Base-by-base conservation (phyloP, 352 stramenopile genomes). In the Thalassiosira exigua region DNA sequence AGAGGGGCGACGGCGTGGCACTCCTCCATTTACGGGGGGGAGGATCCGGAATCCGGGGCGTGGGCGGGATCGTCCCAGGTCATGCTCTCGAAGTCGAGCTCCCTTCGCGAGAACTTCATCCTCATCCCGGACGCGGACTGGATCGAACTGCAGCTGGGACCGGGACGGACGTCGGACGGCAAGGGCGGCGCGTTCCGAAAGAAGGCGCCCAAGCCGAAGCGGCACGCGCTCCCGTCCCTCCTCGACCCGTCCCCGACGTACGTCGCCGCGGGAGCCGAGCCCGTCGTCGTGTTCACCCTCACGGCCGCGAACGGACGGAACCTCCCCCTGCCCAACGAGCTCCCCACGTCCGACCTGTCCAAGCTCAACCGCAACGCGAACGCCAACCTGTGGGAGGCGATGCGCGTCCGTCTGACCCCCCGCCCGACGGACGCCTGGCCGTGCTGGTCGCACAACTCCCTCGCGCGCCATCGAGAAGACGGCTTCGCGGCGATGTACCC, bases 41-140 rank as follows among this genome's bases (percentile, higher is more conserved):
- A 57, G 9, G 21, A 27, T 44, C 42, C 32, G 12, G 42, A 44
- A 22, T 64, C 54, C 12, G 39, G 42, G 21, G 21, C 52, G 19
- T 74, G 62, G 62, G 52, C 29, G 41, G 71, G 61, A 24, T 81
- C 64, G 12, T 64, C 72, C 21, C 42, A 66, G 36, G 72, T 75
- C 19, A 81, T 81, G 72, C 50, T 81, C n/a, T 70, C 61, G 39
- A 29, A 41, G 41, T 75, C 46, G 19, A 81, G 72, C 26, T 75
- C 62, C 7, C 41, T 75, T 7, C n/a, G 36, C n/a, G 72, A 81
- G 46, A 81, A 81, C 54, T 58, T 81, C 5, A 81, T 81, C 21
- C 54, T 81, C 30, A 75, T 81, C 33, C 56, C 62, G 9, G 64
- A 81, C 50, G 30, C 54, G 14, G 64, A 75, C 66, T 81, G 62